Conservation (phyloP, 1,139 yeast species). For the Suzukiozyma palmioleophila region DNA sequence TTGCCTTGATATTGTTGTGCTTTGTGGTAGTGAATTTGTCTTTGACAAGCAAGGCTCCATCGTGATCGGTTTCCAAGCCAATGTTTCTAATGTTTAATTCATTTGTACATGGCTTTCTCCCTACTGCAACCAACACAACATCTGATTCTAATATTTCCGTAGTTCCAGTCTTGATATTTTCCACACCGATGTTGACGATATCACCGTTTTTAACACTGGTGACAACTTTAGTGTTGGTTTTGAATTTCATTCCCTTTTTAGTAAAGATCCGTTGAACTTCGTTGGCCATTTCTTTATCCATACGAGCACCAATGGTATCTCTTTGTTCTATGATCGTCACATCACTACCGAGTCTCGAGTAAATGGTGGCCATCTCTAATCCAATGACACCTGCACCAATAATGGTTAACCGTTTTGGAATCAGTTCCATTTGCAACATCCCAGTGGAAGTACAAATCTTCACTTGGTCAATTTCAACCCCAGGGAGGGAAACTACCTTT, state of each 20-base stretch:
- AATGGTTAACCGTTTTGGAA: slow-evolving; percentile 86
- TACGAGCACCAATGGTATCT: slow-evolving; percentile 85
- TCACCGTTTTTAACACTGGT: slow-evolving; percentile 88
- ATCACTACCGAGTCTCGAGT: slow-evolving; percentile 91
- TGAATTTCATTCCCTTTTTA: slow-evolving; percentile 93
- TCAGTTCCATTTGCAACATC: slow-evolving; percentile 73
- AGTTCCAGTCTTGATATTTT: slow-evolving; percentile 83
- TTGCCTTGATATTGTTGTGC: slow-evolving; percentile 87
- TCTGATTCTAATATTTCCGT: slow-evolving; percentile 80
- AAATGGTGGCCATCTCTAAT: slow-evolving; percentile 97
- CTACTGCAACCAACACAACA: slow-evolving; percentile 92
- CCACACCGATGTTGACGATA: slow-evolving; percentile 78
- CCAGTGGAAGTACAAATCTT: slow-evolving; percentile 97
- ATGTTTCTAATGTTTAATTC: slow-evolving; percentile 85
- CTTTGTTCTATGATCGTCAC: slow-evolving; percentile 93
- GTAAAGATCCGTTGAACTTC: slow-evolving; percentile 80
- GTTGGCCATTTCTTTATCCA: slow-evolving; percentile 95
- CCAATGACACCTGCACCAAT: slow-evolving; percentile 99
- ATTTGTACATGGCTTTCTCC: slow-evolving; percentile 95
- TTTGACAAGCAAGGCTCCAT: slow-evolving; percentile 92
- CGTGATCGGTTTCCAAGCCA: slow-evolving; percentile 86
- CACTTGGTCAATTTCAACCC: slow-evolving; percentile 93
- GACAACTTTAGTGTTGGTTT: slow-evolving; percentile 86
- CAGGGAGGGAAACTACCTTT: slow-evolving; percentile 98
- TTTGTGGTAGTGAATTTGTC: slow-evolving; percentile 82